These are phyloP conservation scores for Diaporthe aspalathi DNA, from an alignment of 2,329 filamentous ascomycete species.

Conservation along the genomic window DNA sequence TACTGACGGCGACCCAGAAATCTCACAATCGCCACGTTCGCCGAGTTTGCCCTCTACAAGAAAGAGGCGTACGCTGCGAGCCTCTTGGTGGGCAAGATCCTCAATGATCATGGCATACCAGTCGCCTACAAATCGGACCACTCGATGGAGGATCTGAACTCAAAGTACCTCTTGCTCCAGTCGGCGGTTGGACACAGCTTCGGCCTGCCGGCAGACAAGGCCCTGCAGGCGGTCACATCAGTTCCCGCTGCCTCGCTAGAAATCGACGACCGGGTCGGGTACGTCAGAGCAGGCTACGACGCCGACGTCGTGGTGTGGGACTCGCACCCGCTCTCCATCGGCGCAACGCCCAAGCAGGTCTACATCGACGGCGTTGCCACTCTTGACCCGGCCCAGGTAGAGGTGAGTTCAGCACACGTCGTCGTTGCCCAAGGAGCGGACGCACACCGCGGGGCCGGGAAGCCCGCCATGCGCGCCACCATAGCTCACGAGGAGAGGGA, in stretches of 20 bases:
- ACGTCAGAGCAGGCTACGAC: constrained; percentile 57
- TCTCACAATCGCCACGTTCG: constrained; percentile 56
- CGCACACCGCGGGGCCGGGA: constrained; percentile 9
- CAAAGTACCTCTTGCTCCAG: constrained; percentile 56
- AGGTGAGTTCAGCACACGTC: constrained; percentile 43
- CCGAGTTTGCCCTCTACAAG: constrained; percentile 56
- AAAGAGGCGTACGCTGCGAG: constrained; percentile 55
- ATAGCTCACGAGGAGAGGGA: constrained; percentile 42
- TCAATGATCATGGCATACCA: constrained; percentile 53
- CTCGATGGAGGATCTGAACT: constrained; percentile 48
- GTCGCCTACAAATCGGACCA: constrained; percentile 59
- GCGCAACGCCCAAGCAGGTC: constrained; percentile 59
- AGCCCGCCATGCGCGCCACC: constrained; percentile 45
- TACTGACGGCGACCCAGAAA: constrained; percentile 45
- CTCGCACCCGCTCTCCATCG: constrained; percentile 57
- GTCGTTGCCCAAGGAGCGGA: constrained; percentile 21
- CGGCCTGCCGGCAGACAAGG: constrained; percentile 53
- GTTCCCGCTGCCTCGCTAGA: constrained; percentile 57
- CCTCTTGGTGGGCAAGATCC: constrained; percentile 53
- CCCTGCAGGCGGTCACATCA: constrained; percentile 58
- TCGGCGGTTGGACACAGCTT: constrained; percentile 56
- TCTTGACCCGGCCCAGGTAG: constrained; percentile 48
- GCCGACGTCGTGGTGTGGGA: constrained; percentile 64
- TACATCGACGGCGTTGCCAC: constrained; percentile 58
- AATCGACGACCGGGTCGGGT: constrained; percentile 57